Evolutionary conservation across 2,329 filamentous ascomycete species (phyloP), one percentile per base, ranked within the genome.

Genomic region (Calonectria pauciramosa): DNA sequence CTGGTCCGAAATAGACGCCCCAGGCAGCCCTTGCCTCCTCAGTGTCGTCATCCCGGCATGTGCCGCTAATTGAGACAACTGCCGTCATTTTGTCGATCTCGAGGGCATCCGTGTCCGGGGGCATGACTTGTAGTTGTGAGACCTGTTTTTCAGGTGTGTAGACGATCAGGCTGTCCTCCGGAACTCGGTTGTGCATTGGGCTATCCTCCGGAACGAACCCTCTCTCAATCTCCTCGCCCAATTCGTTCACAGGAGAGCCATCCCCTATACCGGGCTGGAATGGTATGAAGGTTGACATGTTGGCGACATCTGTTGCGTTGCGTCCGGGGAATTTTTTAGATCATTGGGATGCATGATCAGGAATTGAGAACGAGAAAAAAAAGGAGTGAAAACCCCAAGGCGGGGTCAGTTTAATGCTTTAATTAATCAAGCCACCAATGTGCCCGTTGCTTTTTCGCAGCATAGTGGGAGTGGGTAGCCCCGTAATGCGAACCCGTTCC

Each of bases 391-490:
- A 36, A 38, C 28, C 28, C 4, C 23, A 28, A 18, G 34, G 56
- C 56, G 56, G 56, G 56, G 56, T 63, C 34, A 20, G 14, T 28
- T 14, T 60, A 34, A 60, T 60, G 38, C 56, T 41, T 63, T 63
- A 41, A 63, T 63, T 63, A 63, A 63, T 36, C 23, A 63, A 63
- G 56, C 56, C 56, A 63, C 56, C 56, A 41, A 63, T 63, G 23
- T 63, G 56, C 34, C 32, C 56, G 14, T 63, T 63, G 56, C 56
- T 63, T 63, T 63, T 63, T 63, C 38, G 23, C 34, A 36, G 34
- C n/a, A 60, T 60, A 36, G 52, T 56, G 52, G 30, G 18, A 34
- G 52, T 56, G 52, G 34, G n/a, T 28, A 26, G 34, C 56, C 56
- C 56, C 56, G 34, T 63, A 63, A 41, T 18, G 23, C 56, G 56